These are phyloP conservation scores for Catunica adiposa DNA, from an alignment of 2,329 filamentous ascomycete genomes.

Conservation along the genomic window DNA sequence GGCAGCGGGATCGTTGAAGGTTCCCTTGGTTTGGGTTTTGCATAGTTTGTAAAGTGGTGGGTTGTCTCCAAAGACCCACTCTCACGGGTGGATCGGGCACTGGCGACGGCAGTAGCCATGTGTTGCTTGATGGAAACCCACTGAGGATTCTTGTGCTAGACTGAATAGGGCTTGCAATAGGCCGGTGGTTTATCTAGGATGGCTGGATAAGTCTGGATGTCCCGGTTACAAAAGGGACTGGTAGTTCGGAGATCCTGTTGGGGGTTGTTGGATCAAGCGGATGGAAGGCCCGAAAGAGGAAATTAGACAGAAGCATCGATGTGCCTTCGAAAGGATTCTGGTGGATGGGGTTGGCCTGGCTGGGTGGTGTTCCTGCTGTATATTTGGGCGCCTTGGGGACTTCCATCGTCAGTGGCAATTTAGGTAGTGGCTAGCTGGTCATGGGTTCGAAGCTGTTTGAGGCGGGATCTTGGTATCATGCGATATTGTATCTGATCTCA, in stretches of 20 bases:
- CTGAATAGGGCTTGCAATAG: not conserved
- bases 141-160: not conserved
- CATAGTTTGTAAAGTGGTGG: no score
- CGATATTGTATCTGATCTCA: no score
- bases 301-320: not conserved
- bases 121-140: slow-evolving; percentile 3
- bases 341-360: not conserved
- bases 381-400: not conserved
- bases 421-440: no score
- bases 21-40: no score
- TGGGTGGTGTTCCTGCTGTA: not conserved
- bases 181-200: no score
- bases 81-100: no score
- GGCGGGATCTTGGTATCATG: no score
- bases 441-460: no score
- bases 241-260: not conserved
- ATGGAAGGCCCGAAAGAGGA: not conserved
- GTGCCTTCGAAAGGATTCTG: not conserved
- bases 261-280: not conserved
- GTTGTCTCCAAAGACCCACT: no score
- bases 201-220: not conserved
- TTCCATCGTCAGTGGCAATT: not conserved
- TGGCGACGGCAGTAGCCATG: not conserved
- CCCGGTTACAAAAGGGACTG: not conserved
- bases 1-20: no score